Base-by-base conservation (phyloP, 2,329 filamentous ascomycete species). In the Microthyrium microscopicum region DNA sequence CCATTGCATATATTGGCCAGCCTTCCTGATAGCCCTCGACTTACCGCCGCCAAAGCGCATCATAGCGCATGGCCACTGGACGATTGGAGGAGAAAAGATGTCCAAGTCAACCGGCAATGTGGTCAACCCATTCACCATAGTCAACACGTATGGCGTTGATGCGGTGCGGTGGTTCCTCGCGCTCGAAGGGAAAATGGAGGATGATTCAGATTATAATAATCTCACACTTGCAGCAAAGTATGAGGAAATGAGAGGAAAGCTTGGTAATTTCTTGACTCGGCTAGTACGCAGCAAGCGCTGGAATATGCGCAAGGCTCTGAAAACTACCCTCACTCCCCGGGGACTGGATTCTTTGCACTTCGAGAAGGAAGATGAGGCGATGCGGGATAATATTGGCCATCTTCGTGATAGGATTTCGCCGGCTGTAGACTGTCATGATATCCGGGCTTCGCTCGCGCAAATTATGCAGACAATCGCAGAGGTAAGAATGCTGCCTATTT, bases 1-100 rank as follows among this genome's bases (percentile, higher is more conserved):
- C 55, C 91, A 98, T 52, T 87, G 82, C 54, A 76, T 98, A 30
- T 98, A 98, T 62, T 98, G 91, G 89, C 89, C 89, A 0, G 89
- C 89, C 3, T 78, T 98, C 44, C 72, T 98, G 12, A 77, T 98
- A 67, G 87, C 89, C 2, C 62, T 94, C 11, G 74, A 76, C 33
- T 63, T 95, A 4, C 77, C 82, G 1, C 61, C 80, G 1, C 83
- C 89, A 1, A 77, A 74, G 47, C 73, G 74, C 41, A 70, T 98
- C 20, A 62, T 98, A 3, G 82, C 82, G 33, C 89, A 98, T 51
- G 84, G 77, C 2, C 89, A 98, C 53, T 98, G 91, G 89, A 92
- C 84, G 11, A 75, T 98, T 57, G 81, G 80, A 36, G 73, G 73
- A 34, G 71, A 75, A 44, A 98, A 98, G 55, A 98, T 98, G 85